Percentiles rank a stretch among this genome's conserved stretches.
These are phyloP conservation scores for Penicillium nordicum DNA, from an alignment of 2,329 filamentous ascomycete genomes.

Conservation along the genomic window DNA sequence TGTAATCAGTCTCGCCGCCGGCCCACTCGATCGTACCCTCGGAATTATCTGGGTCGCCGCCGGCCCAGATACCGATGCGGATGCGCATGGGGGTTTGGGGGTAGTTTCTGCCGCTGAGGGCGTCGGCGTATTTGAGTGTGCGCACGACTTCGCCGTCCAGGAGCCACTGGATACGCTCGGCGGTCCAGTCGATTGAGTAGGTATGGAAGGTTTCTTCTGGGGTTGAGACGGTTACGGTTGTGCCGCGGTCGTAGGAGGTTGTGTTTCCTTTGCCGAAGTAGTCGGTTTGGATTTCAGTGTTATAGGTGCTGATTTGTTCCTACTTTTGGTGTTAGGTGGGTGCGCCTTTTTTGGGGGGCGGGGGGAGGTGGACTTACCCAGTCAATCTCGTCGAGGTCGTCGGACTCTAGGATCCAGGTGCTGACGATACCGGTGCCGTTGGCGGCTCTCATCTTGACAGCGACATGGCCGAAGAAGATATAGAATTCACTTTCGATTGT, in stretches of 20 bases:
- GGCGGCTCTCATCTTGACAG: constrained; percentile 79
- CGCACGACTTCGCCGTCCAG: constrained; percentile 62
- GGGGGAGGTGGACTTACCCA: constrained; percentile 67
- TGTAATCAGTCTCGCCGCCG: constrained; percentile 65
- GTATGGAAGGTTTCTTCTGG: constrained; percentile 52
- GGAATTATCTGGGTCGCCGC: constrained; percentile 50
- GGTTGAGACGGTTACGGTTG: constrained; percentile 64
- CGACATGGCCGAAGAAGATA: constrained; percentile 95
- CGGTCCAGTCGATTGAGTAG: constrained; percentile 62
- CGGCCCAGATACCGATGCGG: constrained; percentile 67
- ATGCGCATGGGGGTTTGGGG: constrained; percentile 72
- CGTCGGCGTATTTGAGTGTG: constrained; percentile 60
- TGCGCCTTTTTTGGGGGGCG: background rate
- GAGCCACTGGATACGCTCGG: constrained; percentile 61
- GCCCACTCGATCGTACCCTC: constrained; percentile 63
- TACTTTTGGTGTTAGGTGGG: constrained; percentile 12
- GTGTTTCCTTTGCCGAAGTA: constrained; percentile 95
- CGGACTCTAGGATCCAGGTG: constrained; percentile 83
- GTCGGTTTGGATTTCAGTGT: constrained; percentile 65
- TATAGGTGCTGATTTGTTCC: constrained; percentile 40
- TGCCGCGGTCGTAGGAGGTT: constrained; percentile 73
- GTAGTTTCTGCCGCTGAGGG: constrained; percentile 57
- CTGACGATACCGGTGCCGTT: constrained; percentile 89
- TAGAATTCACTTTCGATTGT: constrained; percentile 88
- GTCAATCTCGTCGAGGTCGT: constrained; percentile 92